Conservation (phyloP, 805 yeast genomes). For the Cyberlindnera euphorbiae region DNA sequence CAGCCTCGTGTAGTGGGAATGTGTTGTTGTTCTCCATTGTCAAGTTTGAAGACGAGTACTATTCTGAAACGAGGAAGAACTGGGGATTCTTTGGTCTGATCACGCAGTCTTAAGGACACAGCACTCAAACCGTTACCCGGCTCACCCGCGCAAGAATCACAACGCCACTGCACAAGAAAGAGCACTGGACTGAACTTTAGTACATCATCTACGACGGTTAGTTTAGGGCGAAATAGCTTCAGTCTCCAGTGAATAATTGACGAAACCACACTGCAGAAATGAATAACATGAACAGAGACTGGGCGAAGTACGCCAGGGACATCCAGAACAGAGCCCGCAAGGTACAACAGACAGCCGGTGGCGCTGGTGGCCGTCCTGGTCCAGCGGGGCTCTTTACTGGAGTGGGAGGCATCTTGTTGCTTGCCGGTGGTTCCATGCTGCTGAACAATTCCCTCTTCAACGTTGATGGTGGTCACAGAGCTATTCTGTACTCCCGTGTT, state of each 20-base stretch:
- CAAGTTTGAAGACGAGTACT: background rate
- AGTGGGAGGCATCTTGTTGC: slow-evolving; percentile 50
- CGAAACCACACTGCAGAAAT: slow-evolving; percentile 5
- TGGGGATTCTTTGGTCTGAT: too few relatives aligned
- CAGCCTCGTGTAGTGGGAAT: slow-evolving; percentile 52
- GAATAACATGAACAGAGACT: slow-evolving; percentile 35
- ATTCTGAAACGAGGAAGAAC: too few relatives aligned
- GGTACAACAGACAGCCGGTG: slow-evolving; percentile 35
- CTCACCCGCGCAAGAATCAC: too few relatives aligned
- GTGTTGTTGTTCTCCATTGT: background rate
- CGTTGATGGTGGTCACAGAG: slow-evolving; percentile 99
- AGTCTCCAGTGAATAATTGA: too few relatives aligned
- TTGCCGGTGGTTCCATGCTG: slow-evolving; percentile 54
- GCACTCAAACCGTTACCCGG: too few relatives aligned
- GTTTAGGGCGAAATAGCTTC: too few relatives aligned
- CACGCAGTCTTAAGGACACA: too few relatives aligned
- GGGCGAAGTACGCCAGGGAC: slow-evolving; percentile 48
- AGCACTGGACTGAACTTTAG: too few relatives aligned
- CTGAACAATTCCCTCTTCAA: slow-evolving; percentile 60
- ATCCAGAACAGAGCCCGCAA: slow-evolving; percentile 43
- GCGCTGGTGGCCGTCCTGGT: slow-evolving; percentile 33
- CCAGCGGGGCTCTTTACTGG: slow-evolving; percentile 61
- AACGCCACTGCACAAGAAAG: too few relatives aligned
- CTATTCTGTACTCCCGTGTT: slow-evolving; percentile 85
- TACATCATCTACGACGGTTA: too few relatives aligned